phyloP scores from a whole-genome alignment of 371 early-diverging fungal genomes.

The Mortierella sp. region DNA sequence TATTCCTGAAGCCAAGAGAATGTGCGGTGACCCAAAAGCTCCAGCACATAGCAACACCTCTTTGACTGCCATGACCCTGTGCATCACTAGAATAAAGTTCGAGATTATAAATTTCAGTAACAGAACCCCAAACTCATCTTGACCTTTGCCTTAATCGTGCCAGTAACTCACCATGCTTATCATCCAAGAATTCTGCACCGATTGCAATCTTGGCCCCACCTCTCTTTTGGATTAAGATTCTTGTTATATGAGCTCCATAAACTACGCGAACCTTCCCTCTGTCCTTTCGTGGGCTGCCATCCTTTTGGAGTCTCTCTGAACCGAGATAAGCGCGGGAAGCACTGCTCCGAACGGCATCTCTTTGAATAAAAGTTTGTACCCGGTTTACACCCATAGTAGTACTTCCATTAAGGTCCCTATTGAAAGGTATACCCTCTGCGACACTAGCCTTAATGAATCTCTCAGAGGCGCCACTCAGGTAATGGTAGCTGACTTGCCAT shows the following conservation, averaged over 20 bases:
- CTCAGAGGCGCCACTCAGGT: conserved; percentile 19
- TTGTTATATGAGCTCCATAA: conserved; percentile 41
- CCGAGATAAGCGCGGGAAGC: conserved; percentile 43
- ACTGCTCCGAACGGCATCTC: conserved; percentile 48
- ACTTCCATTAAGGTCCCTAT: conserved; percentile 47
- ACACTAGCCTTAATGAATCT: conserved; percentile 32
- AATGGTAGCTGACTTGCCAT: conserved; percentile 47
- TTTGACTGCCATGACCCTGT: conserved; percentile 35
- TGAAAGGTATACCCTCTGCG: conserved; percentile 42
- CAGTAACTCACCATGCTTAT: conserved; percentile 24
- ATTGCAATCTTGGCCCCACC: conserved; percentile 38
- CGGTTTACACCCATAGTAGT: conserved; percentile 39
- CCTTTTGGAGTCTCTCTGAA: conserved; percentile 5
- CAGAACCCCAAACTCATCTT: neutral
- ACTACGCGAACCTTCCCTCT: conserved; percentile 41
- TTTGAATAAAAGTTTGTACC: conserved; percentile 47
- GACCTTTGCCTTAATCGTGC: too few relatives aligned
- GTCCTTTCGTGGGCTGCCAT: conserved; percentile 11
- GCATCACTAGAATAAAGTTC: conserved; percentile 20
- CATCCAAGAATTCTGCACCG: conserved; percentile 50
- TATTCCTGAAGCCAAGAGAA: conserved; percentile 50
- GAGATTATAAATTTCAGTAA: neutral
- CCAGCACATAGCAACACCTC: conserved; percentile 49
- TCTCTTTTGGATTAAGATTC: conserved; percentile 33
- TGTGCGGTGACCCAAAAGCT: conserved; percentile 49